phyloP scores from a whole-genome alignment of 2,329 filamentous ascomycete species.

The Xylaria sp. region DNA sequence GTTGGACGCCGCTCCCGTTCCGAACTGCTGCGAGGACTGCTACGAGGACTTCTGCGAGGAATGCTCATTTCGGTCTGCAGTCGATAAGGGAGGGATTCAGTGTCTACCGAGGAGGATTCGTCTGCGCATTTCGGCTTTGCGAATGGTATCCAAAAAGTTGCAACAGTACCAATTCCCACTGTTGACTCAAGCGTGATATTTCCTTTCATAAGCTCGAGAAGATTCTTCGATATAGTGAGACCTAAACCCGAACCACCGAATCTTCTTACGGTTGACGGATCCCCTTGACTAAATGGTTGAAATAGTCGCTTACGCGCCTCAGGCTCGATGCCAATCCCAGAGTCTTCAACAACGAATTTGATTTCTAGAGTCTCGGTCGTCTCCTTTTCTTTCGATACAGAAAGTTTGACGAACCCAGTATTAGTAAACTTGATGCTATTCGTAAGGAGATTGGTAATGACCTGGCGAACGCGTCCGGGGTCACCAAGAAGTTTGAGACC shows the following conservation, averaged over 20 bases:
- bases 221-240: constrained; percentile 8
- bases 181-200: background rate
- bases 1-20: too few relatives aligned
- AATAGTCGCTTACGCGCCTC: background rate
- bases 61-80: constrained; percentile 3
- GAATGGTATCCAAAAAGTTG: constrained; percentile 10
- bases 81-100: background rate
- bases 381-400: background rate
- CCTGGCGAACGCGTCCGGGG: constrained; percentile 7
- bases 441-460: constrained; percentile 1
- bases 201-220: constrained; percentile 1
- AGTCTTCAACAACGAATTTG: constrained; percentile 11
- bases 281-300: constrained; percentile 5
- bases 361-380: background rate
- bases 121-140: background rate
- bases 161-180: background rate
- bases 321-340: constrained; percentile 3
- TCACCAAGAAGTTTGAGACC: background rate
- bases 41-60: too few relatives aligned
- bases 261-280: constrained; percentile 4
- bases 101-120: background rate
- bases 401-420: background rate
- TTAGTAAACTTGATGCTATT: constrained; percentile 11
- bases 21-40: background rate
- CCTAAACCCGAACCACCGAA: constrained; percentile 3